Percentiles rank a stretch among this genome's conserved stretches.
These are phyloP conservation scores for Paraglomus brasilianum DNA, from an alignment of 192 early-diverging fungal genomes.

Conservation along the genomic window DNA sequence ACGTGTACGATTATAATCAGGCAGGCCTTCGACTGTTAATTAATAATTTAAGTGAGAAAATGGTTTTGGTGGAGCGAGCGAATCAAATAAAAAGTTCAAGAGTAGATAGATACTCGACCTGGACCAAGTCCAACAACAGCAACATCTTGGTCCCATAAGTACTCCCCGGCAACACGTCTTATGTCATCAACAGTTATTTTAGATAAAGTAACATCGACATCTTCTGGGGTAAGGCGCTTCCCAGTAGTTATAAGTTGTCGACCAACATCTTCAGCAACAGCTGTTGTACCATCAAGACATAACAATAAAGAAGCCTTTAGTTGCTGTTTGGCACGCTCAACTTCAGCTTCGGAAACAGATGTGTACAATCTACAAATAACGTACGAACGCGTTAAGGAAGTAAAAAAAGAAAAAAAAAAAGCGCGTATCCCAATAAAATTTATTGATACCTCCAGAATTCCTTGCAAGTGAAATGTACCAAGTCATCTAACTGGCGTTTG, in stretches of 20 bases:
- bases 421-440: background rate
- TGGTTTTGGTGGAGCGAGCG: no score
- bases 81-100: background rate
- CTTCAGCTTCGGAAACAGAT: slow-evolving; percentile 83
- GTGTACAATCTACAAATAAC: slow-evolving; percentile 73
- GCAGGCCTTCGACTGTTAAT: slow-evolving; percentile 72
- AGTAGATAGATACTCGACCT: background rate
- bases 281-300: slow-evolving; percentile 89
- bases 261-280: slow-evolving; percentile 97
- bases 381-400: background rate
- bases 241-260: slow-evolving; percentile 93
- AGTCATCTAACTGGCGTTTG: slow-evolving; percentile 77
- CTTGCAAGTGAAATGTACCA: slow-evolving; percentile 83
- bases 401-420: background rate
- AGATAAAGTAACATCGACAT: slow-evolving; percentile 85
- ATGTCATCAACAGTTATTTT: slow-evolving; percentile 84
- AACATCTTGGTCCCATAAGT: slow-evolving; percentile 88
- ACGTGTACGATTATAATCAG: slow-evolving; percentile 87
- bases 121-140: slow-evolving; percentile 81
- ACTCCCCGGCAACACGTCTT: slow-evolving; percentile 80
- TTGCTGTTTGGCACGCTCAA: slow-evolving; percentile 97
- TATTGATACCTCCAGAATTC: slow-evolving; percentile 64
- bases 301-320: slow-evolving; percentile 93
- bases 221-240: slow-evolving; percentile 83
- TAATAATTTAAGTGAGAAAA: background rate